phyloP scores from a whole-genome alignment of 2,329 filamentous ascomycete genomes.

The Aspergillus viridinutans region DNA sequence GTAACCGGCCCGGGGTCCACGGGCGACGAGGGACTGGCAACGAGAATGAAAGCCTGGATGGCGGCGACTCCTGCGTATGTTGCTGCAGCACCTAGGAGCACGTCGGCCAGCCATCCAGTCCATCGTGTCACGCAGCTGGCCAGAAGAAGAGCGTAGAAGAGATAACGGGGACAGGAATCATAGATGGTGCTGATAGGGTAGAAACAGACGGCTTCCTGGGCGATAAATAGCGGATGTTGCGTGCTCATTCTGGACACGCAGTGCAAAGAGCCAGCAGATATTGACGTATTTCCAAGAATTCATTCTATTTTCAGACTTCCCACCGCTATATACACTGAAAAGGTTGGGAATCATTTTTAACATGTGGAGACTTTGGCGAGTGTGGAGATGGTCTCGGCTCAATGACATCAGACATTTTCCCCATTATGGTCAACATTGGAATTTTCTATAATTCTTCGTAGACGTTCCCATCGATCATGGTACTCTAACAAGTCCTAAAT shows the following conservation, averaged over 20 bases:
- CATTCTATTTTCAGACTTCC: background rate
- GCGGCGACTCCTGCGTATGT: slow-evolving; percentile 31
- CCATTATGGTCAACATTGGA: background rate
- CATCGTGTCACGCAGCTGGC: slow-evolving; percentile 26
- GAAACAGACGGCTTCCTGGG: slow-evolving; percentile 26
- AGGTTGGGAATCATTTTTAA: background rate
- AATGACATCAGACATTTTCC: background rate
- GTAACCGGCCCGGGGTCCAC: slow-evolving; percentile 13
- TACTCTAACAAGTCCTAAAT: no score
- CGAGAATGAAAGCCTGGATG: slow-evolving; percentile 29
- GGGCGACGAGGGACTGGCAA: slow-evolving; percentile 14
- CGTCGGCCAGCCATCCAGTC: slow-evolving; percentile 29
- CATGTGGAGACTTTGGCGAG: no score
- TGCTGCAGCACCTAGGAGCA: slow-evolving; percentile 30
- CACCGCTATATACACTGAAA: background rate
- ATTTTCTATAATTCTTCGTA: background rate
- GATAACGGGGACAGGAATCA: slow-evolving; percentile 29
- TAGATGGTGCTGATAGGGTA: slow-evolving; percentile 34
- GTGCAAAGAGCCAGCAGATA: background rate
- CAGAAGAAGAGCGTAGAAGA: slow-evolving; percentile 29
- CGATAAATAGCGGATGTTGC: slow-evolving; percentile 21
- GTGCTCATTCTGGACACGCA: slow-evolving; percentile 5
- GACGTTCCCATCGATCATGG: background rate
- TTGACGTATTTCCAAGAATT: background rate
- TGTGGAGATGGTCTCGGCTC: background rate